Base-by-base conservation (phyloP, 75 land plant genomes). In the Cryptomeria japonica region DNA sequence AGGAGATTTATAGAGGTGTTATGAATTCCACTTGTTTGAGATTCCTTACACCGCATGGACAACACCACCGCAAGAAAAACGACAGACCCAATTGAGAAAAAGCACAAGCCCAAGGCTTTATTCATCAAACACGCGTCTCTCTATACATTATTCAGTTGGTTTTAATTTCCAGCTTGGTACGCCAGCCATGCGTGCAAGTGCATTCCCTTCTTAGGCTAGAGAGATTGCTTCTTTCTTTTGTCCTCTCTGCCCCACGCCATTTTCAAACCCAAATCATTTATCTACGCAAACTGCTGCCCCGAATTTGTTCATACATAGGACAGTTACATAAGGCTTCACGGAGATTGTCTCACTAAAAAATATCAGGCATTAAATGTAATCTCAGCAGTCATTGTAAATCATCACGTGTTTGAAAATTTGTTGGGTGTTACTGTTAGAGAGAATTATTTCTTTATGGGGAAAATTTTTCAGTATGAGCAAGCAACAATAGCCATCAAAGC, bases 121-220 rank as follows among this genome's bases (percentile, higher is more conserved):
- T 75, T 75, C 28, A 75, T 75, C 77, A n/a, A 75, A 32, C 77
- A 75, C 77, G 77, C 77, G 77, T 75, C 77, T 75, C 37, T 75
- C 12, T 25, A 68, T 72, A 31, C n/a, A n/a, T 72, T 28, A 72
- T 72, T 72, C 13, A 72, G 76, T 72, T 72, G 76, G 76, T 72
- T 72, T 75, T 75, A 75, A 13, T 72, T 58, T 72, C 76, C 76
- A 72, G 13, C 76, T 72, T 1, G 76, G 9, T 72, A 58, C 64
- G 19, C 64, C 76, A 25, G 28, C 76, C 37, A 75, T 75, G 77
- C 77, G 77, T 75, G 77, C 77, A 75, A 75, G n/a, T 10, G 77
- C 77, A 75, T 34, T 75, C n/a, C 70, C 3, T 75, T 12, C 55
- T 51, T 51, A 13, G 55, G 55, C 3, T 14, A 51, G 16, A 32